Evolutionary conservation across 345 rosid genomes (phyloP).

Genomic region (Citrus sinensis): DVS_A1.0 CM039167.1:27592001-27592500

Average conservation of each 20-base stretch:
- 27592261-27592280: constrained; percentile 99
- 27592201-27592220: constrained; percentile 94
- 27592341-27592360: background rate
- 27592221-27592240: constrained; percentile 88
- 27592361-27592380: background rate
- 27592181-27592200: constrained; percentile 3
- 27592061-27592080: constrained; percentile 26
- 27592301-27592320: constrained; percentile 55
- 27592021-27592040: background rate
- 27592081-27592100: background rate
- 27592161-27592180: background rate
- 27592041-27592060: background rate
- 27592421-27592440: no score
- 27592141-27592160: background rate
- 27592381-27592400: background rate
- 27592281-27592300: constrained; percentile 84
- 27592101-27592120: constrained; percentile 21
- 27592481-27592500: no score
- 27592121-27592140: constrained; percentile 10
- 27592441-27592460: no score
- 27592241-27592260: constrained; percentile 93
- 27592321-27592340: background rate
- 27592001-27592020: background rate
- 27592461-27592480: no score
- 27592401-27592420: background rate